Conservation (phyloP, 768 basidiomycete genomes). For the Boletus insuetus region DNA sequence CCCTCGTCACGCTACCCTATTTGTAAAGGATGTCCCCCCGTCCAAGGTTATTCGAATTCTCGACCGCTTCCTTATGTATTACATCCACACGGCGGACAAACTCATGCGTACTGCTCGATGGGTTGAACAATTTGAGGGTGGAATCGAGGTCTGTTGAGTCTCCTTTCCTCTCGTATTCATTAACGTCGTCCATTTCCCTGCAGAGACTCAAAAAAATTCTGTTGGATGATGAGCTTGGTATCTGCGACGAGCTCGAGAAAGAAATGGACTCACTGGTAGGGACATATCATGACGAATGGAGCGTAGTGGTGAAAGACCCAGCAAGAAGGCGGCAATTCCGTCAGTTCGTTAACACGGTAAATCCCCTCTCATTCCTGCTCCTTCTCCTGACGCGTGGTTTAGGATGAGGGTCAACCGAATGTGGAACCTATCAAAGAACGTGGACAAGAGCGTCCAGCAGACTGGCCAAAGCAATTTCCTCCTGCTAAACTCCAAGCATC, state of each 20-base stretch:
- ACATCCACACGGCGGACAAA: slow-evolving; percentile 71
- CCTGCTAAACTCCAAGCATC: slow-evolving; percentile 42
- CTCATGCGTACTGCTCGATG: slow-evolving; percentile 72
- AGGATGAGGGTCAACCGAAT: background rate
- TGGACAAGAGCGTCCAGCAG: slow-evolving; percentile 60
- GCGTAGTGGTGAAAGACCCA: slow-evolving; percentile 55
- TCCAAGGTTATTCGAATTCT: slow-evolving; percentile 58
- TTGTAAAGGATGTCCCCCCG: slow-evolving; percentile 66
- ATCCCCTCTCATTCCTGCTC: background rate
- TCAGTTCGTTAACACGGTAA: slow-evolving; percentile 64
- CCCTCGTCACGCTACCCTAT: slow-evolving; percentile 60
- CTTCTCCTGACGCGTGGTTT: background rate
- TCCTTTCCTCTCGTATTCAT: background rate
- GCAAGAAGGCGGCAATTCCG: slow-evolving; percentile 48
- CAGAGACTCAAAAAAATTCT: slow-evolving; percentile 63
- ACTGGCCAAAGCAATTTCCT: slow-evolving; percentile 62
- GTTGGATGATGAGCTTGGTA: slow-evolving; percentile 68
- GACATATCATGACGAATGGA: slow-evolving; percentile 72
- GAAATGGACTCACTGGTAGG: slow-evolving; percentile 65
- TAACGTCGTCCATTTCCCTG: background rate
- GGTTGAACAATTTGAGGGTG: slow-evolving; percentile 69
- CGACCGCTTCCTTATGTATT: slow-evolving; percentile 65
- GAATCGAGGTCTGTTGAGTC: slow-evolving; percentile 46
- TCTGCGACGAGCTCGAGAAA: slow-evolving; percentile 64
- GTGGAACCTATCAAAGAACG: slow-evolving; percentile 57